Evolutionary conservation across 1,139 yeast genomes (phyloP), one percentile per base, ranked within the genome.

Genomic region (Nadsonia commutata): DNA sequence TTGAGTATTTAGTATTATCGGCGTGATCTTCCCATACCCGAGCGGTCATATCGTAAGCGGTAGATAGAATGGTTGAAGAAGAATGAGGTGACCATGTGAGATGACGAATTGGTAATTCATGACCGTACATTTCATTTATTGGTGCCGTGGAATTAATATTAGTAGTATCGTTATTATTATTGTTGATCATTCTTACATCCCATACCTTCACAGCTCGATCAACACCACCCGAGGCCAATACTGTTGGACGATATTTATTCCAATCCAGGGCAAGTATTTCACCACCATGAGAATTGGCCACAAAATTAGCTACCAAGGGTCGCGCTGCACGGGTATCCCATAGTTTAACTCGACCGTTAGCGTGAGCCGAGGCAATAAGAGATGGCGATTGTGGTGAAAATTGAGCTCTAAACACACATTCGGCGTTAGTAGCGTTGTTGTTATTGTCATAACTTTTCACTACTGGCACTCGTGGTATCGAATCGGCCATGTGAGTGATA

Each of bases 1-100:
- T 44, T 19, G 46, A 40, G 20, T 61, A 44, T 71, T 72, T 47
- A 4, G 33, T 27, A 9, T 16, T 27, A 27, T 72, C 75, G 13
- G 82, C 72, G 45, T 70, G 68, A 58, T 85, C 95, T 40, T 69
- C 64, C 97, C 97, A 90, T 1, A 86, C 76, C 48, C 88, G 66
- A 38, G 85, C 80, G 0, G 94, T 82, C 95, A 88, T 88, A 58
- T 90, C 98, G 58, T 88, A 90, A 9, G 95, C 80, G 3, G 86
- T 76, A 44, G 85, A 76, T 48, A 88, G 60, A 40, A 90, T 63
- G 49, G 76, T 76, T 48, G 78, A 79, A 2, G 83, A 73, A 44
- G 71, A 69, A 61, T 88, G 96, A 1, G 97, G 97, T 1, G 94
- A 81, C 95, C 96, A 88, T 37, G 72, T 67, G 4, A 86, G 77